A percentile compares a stretch with the other conserved stretches of the same genome.
phyloP scores from a whole-genome alignment of 352 stramenopile genomes.

The Thalassiosira delicatula region DNA sequence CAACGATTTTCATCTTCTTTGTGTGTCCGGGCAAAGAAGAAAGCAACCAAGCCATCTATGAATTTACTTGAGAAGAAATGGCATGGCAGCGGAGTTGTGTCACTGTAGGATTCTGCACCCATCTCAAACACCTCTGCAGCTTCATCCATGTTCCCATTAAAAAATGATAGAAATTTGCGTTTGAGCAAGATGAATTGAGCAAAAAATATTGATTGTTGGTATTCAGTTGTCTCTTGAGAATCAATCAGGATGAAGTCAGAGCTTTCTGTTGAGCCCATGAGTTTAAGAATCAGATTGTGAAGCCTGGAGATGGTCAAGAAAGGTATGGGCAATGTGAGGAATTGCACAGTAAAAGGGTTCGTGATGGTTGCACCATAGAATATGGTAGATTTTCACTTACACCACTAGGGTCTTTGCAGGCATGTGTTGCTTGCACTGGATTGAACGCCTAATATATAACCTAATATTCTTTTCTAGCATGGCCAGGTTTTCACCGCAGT shows the following conservation, averaged over 20 bases:
- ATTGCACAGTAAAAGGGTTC: too few relatives aligned
- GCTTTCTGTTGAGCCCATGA: background rate
- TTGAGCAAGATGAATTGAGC: constrained; percentile 19
- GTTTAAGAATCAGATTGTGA: background rate
- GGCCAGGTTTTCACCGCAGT: constrained; percentile 39
- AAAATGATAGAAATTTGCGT: constrained; percentile 43
- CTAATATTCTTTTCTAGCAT: constrained; percentile 9
- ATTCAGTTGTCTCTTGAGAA: background rate
- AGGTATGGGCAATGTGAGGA: too few relatives aligned
- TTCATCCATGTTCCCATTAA: constrained; percentile 35
- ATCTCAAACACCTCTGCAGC: constrained; percentile 43
- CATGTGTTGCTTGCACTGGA: constrained; percentile 31
- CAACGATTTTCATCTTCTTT: constrained; percentile 38
- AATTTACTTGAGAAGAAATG: constrained; percentile 20
- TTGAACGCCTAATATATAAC: constrained; percentile 26
- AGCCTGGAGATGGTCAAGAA: background rate
- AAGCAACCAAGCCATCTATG: constrained; percentile 53
- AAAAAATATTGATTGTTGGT: background rate
- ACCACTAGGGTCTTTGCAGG: background rate
- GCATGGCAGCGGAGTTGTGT: background rate
- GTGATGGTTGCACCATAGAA: too few relatives aligned
- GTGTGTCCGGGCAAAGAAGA: constrained; percentile 52
- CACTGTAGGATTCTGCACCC: background rate
- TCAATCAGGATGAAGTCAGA: background rate
- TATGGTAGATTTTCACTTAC: background rate